Evolutionary conservation across 2,329 filamentous ascomycete genomes (phyloP), one percentile per base, ranked within the genome.

Genomic region (Dothiorella sarmentorum): DNA sequence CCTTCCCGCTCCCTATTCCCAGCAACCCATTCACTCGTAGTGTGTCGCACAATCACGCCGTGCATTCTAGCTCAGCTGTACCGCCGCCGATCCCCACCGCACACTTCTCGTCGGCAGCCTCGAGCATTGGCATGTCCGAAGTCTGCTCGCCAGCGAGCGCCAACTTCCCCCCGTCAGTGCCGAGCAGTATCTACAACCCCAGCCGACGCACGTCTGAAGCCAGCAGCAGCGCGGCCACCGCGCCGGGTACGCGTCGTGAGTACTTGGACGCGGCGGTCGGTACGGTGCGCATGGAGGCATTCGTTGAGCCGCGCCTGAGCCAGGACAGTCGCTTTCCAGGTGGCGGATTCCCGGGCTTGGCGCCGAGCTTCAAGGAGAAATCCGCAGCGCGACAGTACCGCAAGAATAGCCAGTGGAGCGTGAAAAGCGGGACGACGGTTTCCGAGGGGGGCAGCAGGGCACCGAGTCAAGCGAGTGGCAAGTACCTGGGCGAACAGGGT

Each of bases 231-330:
- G 33, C 56, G 9, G 29, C 49, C 20, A 51, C 57, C 5, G 42
- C 45, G 4, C 20, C 43, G 18, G 35, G 27, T 2, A n/a, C 26
- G 33, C 37, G 40, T 68, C 53, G 73, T 59, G 82, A 83, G 71
- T 92, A 94, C 76, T 94, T 94, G 68, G 91, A 95, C 66, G 89
- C 89, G 24, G 22, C 29, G 3, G 71, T 95, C 60, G 91, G 92
- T 1, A 97, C 92, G 2, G 85, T 97, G 45, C 85, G 94, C 26
- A 97, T 99, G 93, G 93, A 97, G 73, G 94, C 94, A 0, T 99
- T 97, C 71, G 95, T 99, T 64, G 83, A 85, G 22, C 49, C 49
- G 33, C 49, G 49, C 22, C 49, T 53, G 15, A 53, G 49, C 49
- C 33, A 40, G n/a, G 43, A 45, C 17, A 53, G 49, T n/a, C 49